phyloP scores from a whole-genome alignment of 2,329 filamentous ascomycete genomes.

The Didymella segeticola region DNA sequence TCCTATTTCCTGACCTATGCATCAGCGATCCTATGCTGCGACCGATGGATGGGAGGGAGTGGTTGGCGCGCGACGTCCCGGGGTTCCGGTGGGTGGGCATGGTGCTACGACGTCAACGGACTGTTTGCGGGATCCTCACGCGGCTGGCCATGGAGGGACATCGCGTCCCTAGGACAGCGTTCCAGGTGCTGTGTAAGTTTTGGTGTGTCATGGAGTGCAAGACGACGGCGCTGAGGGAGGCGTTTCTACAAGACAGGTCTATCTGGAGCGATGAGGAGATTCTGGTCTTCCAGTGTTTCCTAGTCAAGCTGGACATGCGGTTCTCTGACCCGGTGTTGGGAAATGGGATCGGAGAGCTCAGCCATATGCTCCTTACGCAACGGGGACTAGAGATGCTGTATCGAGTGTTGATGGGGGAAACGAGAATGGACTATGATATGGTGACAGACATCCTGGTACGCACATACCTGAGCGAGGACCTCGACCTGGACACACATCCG shows the following conservation, averaged over 20 bases:
- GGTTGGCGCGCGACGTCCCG: slow-evolving; percentile 58
- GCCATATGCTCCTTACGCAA: slow-evolving; percentile 61
- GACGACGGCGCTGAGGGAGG: slow-evolving; percentile 62
- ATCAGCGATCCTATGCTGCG: slow-evolving; percentile 65
- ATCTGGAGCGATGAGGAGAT: slow-evolving; percentile 69
- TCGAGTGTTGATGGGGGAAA: slow-evolving; percentile 58
- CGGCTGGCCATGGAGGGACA: slow-evolving; percentile 67
- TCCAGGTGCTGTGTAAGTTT: slow-evolving; percentile 62
- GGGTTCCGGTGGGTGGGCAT: slow-evolving; percentile 72
- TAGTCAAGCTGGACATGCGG: slow-evolving; percentile 74
- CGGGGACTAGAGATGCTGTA: slow-evolving; percentile 52
- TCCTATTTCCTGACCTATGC: slow-evolving; percentile 63
- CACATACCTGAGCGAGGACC: slow-evolving; percentile 29
- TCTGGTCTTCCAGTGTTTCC: slow-evolving; percentile 67
- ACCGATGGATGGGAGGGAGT: slow-evolving; percentile 48
- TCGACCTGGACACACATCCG: slow-evolving; percentile 25
- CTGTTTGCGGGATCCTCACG: slow-evolving; percentile 63
- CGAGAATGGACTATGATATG: slow-evolving; percentile 50
- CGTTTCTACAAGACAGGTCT: slow-evolving; percentile 59
- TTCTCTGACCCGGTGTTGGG: slow-evolving; percentile 69
- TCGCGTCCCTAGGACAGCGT: slow-evolving; percentile 56
- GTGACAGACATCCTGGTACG: slow-evolving; percentile 22
- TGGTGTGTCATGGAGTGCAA: slow-evolving; percentile 77
- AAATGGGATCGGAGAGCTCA: slow-evolving; percentile 50
- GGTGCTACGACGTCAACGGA: slow-evolving; percentile 55